Percentiles rank a stretch among this genome's conserved stretches.
phyloP scores from a whole-genome alignment of 768 basidiomycete species.

The Lactarius deliciosus region DNA sequence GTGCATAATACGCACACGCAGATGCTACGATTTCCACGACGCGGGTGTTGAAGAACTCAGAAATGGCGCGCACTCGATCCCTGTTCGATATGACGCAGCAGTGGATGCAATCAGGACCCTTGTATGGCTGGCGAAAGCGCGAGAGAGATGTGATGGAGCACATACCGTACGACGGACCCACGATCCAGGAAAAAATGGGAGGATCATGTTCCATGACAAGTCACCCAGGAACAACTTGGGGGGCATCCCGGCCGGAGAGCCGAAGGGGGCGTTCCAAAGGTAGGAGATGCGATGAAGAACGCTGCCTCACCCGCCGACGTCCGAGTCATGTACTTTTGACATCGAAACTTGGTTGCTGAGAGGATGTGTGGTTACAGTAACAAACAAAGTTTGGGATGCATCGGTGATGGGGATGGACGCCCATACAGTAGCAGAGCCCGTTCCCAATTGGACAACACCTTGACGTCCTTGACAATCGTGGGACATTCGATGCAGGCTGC shows the following conservation, averaged over 20 bases:
- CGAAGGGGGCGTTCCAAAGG: neutral
- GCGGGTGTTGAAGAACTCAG: neutral
- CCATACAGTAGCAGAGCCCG: too few relatives aligned
- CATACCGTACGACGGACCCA: slow-evolving; percentile 21
- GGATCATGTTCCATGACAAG: neutral
- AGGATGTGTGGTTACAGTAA: too few relatives aligned
- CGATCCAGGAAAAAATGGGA: neutral
- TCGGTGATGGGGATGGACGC: too few relatives aligned
- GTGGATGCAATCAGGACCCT: too few relatives aligned
- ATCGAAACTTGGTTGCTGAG: too few relatives aligned
- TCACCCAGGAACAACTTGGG: slow-evolving; percentile 16
- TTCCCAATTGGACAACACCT: too few relatives aligned
- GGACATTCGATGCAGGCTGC: too few relatives aligned
- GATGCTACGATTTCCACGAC: neutral
- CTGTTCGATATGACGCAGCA: neutral
- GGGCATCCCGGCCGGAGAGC: slow-evolving; percentile 1
- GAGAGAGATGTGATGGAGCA: neutral
- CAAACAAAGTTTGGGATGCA: too few relatives aligned
- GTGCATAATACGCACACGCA: slow-evolving; percentile 15
- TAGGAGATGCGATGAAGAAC: neutral
- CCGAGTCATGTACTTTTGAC: too few relatives aligned
- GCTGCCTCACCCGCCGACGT: too few relatives aligned
- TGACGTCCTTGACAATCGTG: too few relatives aligned
- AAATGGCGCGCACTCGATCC: slow-evolving; percentile 9
- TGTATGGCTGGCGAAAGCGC: too few relatives aligned